These are phyloP conservation scores for Chaetomium globosum DNA, from an alignment of 2,329 filamentous ascomycete genomes.

Conservation along the genomic window DNA sequence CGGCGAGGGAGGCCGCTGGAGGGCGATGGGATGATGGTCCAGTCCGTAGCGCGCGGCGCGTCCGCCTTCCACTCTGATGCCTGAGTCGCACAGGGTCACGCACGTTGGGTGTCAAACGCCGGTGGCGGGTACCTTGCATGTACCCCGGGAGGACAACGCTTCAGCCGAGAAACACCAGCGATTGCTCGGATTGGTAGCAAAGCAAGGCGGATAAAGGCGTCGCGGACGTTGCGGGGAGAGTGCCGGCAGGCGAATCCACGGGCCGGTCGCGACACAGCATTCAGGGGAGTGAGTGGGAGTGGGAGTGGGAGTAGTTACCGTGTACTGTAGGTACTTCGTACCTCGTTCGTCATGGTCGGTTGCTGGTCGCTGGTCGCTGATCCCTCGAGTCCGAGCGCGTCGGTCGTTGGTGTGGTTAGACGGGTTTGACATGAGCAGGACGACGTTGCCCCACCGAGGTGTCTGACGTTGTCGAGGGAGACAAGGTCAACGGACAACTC, in stretches of 20 bases:
- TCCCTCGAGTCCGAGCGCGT: constrained; percentile 25
- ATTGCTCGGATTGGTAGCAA: constrained; percentile 16
- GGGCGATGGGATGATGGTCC: not conserved
- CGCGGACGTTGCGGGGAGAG: constrained; percentile 23
- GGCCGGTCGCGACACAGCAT: constrained; percentile 13
- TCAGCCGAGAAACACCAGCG: constrained; percentile 33
- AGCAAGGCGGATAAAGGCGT: constrained; percentile 33
- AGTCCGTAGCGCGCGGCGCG: not conserved
- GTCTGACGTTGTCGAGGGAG: constrained; percentile 20
- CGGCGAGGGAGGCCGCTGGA: too few relatives aligned
- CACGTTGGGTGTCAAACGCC: constrained; percentile 15
- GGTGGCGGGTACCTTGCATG: constrained; percentile 37
- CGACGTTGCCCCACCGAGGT: constrained; percentile 15
- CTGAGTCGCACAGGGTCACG: constrained; percentile 7
- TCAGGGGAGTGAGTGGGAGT: not conserved
- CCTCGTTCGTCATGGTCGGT: not conserved
- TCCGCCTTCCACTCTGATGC: not conserved
- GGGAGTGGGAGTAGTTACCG: not conserved
- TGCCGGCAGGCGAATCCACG: constrained; percentile 4
- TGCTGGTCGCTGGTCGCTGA: constrained; percentile 19
- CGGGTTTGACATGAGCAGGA: constrained; percentile 23
- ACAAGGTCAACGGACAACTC: constrained; percentile 14
- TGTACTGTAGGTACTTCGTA: not conserved
- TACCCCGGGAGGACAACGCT: constrained; percentile 28
- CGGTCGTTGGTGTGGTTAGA: not conserved